phyloP scores from a whole-genome alignment of 1,139 yeast species.

The Groenewaldozyma auringiensis region DNA sequence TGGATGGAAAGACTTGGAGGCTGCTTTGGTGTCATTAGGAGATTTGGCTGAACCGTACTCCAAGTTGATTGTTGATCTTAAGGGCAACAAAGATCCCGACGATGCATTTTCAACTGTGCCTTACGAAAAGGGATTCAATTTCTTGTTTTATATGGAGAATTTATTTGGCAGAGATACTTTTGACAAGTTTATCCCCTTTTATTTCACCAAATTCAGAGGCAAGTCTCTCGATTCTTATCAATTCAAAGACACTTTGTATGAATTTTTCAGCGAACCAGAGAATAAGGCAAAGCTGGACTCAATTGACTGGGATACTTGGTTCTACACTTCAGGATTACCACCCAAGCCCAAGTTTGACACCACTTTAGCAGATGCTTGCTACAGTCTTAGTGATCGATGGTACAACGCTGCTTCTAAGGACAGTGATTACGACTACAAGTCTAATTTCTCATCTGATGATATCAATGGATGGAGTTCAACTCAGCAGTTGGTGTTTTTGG shows the following conservation, averaged over 20 bases:
- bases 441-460: constrained; percentile 38
- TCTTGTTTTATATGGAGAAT: constrained; percentile 65
- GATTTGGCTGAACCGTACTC: constrained; percentile 46
- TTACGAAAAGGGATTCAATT: constrained; percentile 82
- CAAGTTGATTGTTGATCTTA: constrained; percentile 59
- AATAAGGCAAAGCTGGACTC: constrained; percentile 46
- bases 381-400: constrained; percentile 63
- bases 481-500: constrained; percentile 74
- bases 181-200: constrained; percentile 72
- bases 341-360: constrained; percentile 70
- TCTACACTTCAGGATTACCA: constrained; percentile 77
- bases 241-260: constrained; percentile 70
- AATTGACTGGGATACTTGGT: constrained; percentile 83
- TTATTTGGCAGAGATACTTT: constrained; percentile 52
- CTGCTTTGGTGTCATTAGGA: constrained; percentile 53
- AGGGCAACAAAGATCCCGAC: constrained; percentile 67
- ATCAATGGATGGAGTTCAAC: constrained; percentile 55
- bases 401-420: constrained; percentile 15
- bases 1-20: constrained; percentile 79
- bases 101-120: constrained; percentile 85
- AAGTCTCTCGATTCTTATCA: constrained; percentile 73
- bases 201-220: constrained; percentile 62
- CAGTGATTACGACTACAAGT: constrained; percentile 5
- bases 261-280: constrained; percentile 33
- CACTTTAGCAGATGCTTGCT: constrained; percentile 65